These are phyloP conservation scores for Trifolium fragiferum DNA, from an alignment of 306 rosid genomes.

Conservation along the genomic window DNA sequence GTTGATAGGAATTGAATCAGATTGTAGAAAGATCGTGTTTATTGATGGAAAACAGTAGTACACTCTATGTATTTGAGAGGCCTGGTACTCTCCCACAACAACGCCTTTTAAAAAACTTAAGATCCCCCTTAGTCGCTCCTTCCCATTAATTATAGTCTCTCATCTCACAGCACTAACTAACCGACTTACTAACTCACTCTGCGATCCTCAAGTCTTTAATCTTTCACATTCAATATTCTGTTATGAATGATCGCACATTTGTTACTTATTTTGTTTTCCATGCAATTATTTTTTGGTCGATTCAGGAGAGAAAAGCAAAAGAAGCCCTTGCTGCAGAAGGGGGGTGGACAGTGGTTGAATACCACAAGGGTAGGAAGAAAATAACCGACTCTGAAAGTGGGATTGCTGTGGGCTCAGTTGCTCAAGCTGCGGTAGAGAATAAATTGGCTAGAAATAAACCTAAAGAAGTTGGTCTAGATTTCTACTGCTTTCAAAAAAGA, in stretches of 20 bases:
- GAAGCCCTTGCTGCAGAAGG: constrained; percentile 77
- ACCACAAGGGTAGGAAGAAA: constrained; percentile 92
- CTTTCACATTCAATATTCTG: neutral
- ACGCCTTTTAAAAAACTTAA: neutral
- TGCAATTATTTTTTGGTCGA: constrained; percentile 24
- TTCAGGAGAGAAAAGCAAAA: constrained; percentile 76
- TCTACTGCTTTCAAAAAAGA: constrained; percentile 86
- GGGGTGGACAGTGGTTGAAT: constrained; percentile 88
- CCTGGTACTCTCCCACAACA: neutral
- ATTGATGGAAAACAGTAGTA: neutral
- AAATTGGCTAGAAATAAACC: constrained; percentile 69
- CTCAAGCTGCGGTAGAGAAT: constrained; percentile 73
- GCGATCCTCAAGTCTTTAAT: neutral
- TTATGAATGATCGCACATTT: neutral
- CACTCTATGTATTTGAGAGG: neutral
- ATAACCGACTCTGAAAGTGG: constrained; percentile 85
- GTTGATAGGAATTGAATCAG: neutral
- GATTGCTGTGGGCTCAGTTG: constrained; percentile 74
- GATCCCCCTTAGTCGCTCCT: neutral
- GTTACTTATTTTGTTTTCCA: constrained; percentile 12
- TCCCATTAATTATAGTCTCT: neutral
- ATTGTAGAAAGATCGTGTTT: neutral
- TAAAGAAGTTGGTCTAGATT: constrained; percentile 68
- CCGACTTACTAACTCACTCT: neutral
- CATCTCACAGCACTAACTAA: neutral